Evolutionary conservation across 2,329 filamentous ascomycete species (phyloP).

Genomic region (Blumeria hordei): DNA sequence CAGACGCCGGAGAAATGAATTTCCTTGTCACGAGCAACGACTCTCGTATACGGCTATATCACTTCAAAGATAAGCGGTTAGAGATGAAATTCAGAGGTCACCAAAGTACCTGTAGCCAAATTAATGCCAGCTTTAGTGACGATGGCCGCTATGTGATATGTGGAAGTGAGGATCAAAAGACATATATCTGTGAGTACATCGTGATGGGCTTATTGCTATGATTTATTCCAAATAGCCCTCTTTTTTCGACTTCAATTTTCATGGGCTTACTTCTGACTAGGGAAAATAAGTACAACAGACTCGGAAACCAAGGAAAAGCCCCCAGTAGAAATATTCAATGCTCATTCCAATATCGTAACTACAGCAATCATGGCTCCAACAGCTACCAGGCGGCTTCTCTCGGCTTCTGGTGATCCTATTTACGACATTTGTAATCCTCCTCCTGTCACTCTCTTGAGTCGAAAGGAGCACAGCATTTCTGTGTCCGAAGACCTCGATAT

Average conservation of each 20-base stretch:
- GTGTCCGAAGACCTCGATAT: constrained; percentile 13
- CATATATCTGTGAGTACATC: constrained; percentile 42
- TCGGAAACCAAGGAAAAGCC: constrained; percentile 41
- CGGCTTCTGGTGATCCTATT: constrained; percentile 61
- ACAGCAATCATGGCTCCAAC: constrained; percentile 69
- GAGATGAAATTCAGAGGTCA: constrained; percentile 83
- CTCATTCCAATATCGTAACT: constrained; percentile 71
- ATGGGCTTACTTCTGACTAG: background rate
- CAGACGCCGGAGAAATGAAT: constrained; percentile 38
- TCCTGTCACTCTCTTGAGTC: constrained; percentile 57
- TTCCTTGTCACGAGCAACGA: constrained; percentile 87
- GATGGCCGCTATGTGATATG: constrained; percentile 71
- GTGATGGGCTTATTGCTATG: background rate
- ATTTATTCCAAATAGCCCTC: background rate
- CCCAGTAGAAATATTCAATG: constrained; percentile 73
- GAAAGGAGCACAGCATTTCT: constrained; percentile 34
- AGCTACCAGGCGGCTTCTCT: constrained; percentile 52
- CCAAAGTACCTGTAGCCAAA: constrained; percentile 74
- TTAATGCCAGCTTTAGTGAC: constrained; percentile 70
- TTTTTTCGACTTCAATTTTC: background rate
- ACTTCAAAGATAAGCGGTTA: constrained; percentile 57
- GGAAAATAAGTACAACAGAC: constrained; percentile 41
- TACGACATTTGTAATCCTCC: constrained; percentile 93
- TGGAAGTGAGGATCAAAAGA: constrained; percentile 73
- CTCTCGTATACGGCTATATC: constrained; percentile 75